Evolutionary conservation across 2,329 filamentous ascomycete genomes (phyloP), one percentile per base, ranked within the genome.

Genomic region (Chrysoporthe deuterocubensis): DNA sequence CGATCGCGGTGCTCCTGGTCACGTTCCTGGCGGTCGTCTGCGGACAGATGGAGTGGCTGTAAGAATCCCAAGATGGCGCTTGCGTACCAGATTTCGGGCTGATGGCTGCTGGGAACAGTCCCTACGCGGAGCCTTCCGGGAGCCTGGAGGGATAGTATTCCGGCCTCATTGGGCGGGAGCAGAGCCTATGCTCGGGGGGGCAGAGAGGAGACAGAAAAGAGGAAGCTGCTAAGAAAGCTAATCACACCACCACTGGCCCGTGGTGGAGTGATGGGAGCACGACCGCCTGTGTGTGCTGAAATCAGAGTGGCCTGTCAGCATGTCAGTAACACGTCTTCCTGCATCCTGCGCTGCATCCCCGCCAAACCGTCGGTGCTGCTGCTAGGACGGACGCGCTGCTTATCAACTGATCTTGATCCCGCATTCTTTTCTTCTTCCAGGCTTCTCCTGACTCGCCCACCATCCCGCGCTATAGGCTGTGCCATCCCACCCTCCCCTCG

Each of bases 191-290:
- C 26, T 26, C 26, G 26, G 2, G 26, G 26, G 26, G 26, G 2
- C 26, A 26, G 26, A 2, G 26, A 2, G 26, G 26, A 26, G 26
- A 26, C 26, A 44, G 21, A 60, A 58, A 21, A 42, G 9, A 58
- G 37, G 56, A 58, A 58, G 56, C 50, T 54, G 2, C 50, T 18
- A 6, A 40, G 2, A 57, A n/a, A 46, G 13, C 13, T 13, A 14
- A 18, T 43, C 64, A 67, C 64, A 65, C 67, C 67, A 69, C 64
- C 32, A 48, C 43, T 58, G 52, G 40, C 46, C 59, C 44, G 59
- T 21, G 42, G 67, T 69, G 67, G 67, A 61, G 64, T 69, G 67
- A 69, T 64, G 21, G 43, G 42, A 48, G 43, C n/a, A 52, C 54
- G 44, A 63, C 40, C n/a, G 46, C 9, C n/a, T 16, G 37, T 21